Percentiles rank a stretch among this genome's conserved stretches.
Evolutionary conservation across 2,329 filamentous ascomycete genomes (phyloP).

Genomic region (Cercospora janseana): DNA sequence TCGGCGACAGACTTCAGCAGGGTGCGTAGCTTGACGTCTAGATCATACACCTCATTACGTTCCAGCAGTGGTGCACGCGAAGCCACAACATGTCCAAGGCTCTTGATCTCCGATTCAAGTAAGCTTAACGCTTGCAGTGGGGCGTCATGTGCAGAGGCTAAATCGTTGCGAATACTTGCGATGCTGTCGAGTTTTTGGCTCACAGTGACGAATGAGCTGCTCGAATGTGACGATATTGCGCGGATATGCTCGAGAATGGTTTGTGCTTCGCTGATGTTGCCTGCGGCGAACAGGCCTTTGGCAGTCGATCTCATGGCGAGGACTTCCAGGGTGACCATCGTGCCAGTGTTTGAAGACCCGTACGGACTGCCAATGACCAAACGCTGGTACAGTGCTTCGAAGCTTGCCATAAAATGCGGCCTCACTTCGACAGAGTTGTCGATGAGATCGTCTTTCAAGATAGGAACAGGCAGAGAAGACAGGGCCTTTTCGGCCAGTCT

Average conservation of each 20-base stretch:
- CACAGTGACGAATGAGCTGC: not conserved
- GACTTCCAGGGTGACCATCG: constrained; percentile 19
- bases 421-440: constrained; percentile 14
- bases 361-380: constrained; percentile 13
- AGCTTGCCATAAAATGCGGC: constrained; percentile 48
- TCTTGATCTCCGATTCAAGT: constrained; percentile 42
- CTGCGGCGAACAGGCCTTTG: constrained; percentile 8
- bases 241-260: constrained; percentile 7
- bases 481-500: constrained; percentile 24
- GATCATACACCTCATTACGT: constrained; percentile 32
- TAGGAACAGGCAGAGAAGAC: constrained; percentile 17
- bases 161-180: constrained; percentile 7
- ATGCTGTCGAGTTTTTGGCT: not conserved
- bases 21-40: constrained; percentile 33
- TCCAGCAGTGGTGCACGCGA: constrained; percentile 39
- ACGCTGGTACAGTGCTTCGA: constrained; percentile 47
- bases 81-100: constrained; percentile 40
- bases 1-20: constrained; percentile 36
- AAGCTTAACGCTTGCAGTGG: constrained; percentile 42
- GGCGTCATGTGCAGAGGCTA: constrained; percentile 36
- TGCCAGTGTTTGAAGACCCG: not conserved
- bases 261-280: not conserved
- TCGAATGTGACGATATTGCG: constrained; percentile 14
- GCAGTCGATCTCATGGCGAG: constrained; percentile 14
- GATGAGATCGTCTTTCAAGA: constrained; percentile 7